Evolutionary conservation across 2,329 filamentous ascomycete genomes (phyloP), one percentile per base, ranked within the genome.

Genomic region (Phyllosticta citribraziliensis): DNA sequence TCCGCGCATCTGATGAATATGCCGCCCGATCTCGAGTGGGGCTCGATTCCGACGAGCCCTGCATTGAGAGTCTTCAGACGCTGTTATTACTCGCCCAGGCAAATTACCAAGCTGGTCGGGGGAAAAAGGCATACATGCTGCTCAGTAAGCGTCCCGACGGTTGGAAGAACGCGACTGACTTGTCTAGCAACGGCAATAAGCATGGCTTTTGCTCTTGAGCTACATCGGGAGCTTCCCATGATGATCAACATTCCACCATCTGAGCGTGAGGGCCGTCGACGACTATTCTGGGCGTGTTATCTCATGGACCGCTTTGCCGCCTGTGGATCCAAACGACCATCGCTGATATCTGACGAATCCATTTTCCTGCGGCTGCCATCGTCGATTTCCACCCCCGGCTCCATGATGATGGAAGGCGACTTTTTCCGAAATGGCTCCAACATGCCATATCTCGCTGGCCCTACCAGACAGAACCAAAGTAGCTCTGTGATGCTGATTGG

Each of bases 231-330:
- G 74, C 76, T 87, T 52, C 85, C 90, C 24, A 70, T 79, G 5
- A 82, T 83, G 57, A 77, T 83, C 12, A 82, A 83, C 60, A 80
- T 88, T 11, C 82, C 84, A 0, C 80, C 84, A 0, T 77, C 84
- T 3, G 90, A 95, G 69, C 82, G 88, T 61, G 91, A 95, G 75
- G 85, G 86, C 69, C 82, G 88, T 54, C 80, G 91, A 60, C 82
- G 88, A n/a, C 77, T 95, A 1, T 96, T 96, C 73, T 96, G 91
- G 91, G 87, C 88, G 2, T 93, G 89, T 70, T 96, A 94, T 67
- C 77, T 95, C 25, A 86, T 95, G 73, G 91, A 96, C 70, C 83
- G 88, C n/a, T 94, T 93, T 67, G 82, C 87, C 66, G 84, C 88
- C 1, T 91, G 88, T 65, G 91, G 91, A 17, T 93, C 90, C 3